A percentile compares a stretch with the other conserved stretches of the same genome.
phyloP scores from a whole-genome alignment of 805 yeast species.

The Hanseniaspora jakobsenii region DNA sequence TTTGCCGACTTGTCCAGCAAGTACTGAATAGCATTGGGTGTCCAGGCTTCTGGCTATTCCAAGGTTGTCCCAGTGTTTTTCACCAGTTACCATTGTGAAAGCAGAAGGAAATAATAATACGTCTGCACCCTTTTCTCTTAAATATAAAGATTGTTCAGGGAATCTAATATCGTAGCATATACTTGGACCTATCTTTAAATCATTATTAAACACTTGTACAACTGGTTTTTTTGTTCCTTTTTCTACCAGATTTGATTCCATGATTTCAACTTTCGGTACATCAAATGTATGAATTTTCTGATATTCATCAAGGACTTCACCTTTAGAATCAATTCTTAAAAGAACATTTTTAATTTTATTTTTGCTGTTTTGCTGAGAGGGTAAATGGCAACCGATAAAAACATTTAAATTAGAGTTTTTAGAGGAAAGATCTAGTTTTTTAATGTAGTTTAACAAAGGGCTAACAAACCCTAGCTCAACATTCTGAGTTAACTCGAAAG shows the following conservation, averaged over 20 bases:
- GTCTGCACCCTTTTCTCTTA: slow-evolving; percentile 61
- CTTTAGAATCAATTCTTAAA: slow-evolving; percentile 55
- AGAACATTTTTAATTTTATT: slow-evolving; percentile 56
- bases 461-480: slow-evolving; percentile 33
- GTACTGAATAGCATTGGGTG: slow-evolving; percentile 70
- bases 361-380: slow-evolving; percentile 31
- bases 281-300: slow-evolving; percentile 85
- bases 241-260: slow-evolving; percentile 69
- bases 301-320: slow-evolving; percentile 56
- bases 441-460: slow-evolving; percentile 37
- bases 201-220: slow-evolving; percentile 21
- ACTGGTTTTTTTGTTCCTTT: slow-evolving; percentile 48
- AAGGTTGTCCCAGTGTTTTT: slow-evolving; percentile 74
- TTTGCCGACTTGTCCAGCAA: slow-evolving; percentile 80
- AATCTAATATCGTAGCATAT: slow-evolving; percentile 83
- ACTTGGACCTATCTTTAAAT: slow-evolving; percentile 43
- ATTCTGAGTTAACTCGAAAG: slow-evolving; percentile 46
- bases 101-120: slow-evolving; percentile 80
- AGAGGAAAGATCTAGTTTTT: slow-evolving; percentile 24
- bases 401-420: slow-evolving; percentile 38
- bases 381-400: slow-evolving; percentile 83
- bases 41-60: slow-evolving; percentile 82
- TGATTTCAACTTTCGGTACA: slow-evolving; percentile 58
- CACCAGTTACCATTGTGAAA: slow-evolving; percentile 83
- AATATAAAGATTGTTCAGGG: slow-evolving; percentile 61